Evolutionary conservation across 2,329 filamentous ascomycete genomes (phyloP).

Genomic region (Cordyceps fumosorosea): DNA sequence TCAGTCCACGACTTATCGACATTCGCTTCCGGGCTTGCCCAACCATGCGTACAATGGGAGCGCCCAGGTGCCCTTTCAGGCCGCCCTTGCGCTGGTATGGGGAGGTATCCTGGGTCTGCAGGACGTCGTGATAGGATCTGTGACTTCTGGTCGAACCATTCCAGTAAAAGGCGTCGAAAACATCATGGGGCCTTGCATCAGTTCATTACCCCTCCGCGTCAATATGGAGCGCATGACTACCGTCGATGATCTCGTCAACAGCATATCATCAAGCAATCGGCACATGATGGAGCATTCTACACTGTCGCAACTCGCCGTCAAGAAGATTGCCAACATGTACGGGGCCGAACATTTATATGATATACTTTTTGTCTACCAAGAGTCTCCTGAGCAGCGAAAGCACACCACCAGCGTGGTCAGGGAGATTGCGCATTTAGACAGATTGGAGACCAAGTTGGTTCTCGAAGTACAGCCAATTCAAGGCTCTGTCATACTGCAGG

Average conservation of each 20-base stretch:
- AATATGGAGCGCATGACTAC: conserved; percentile 46
- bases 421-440: conserved; percentile 58
- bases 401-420: conserved; percentile 31
- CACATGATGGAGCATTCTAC: conserved; percentile 56
- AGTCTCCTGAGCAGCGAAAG: conserved; percentile 48
- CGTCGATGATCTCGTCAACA: conserved; percentile 54
- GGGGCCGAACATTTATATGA: conserved; percentile 62
- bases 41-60: conserved; percentile 27
- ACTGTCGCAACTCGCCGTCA: conserved; percentile 64
- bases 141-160: conserved; percentile 76
- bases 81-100: conserved; percentile 61
- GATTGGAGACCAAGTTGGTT: conserved; percentile 68
- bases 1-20: background rate
- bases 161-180: conserved; percentile 63
- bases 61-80: conserved; percentile 69
- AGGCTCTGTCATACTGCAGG: conserved; percentile 34
- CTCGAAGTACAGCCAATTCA: conserved; percentile 65
- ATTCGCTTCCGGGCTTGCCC: background rate
- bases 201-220: conserved; percentile 66
- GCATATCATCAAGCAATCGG: conserved; percentile 59
- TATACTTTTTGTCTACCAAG: conserved; percentile 77
- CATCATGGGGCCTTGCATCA: conserved; percentile 73
- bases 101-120: conserved; percentile 53
- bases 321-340: conserved; percentile 48
- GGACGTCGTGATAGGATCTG: conserved; percentile 69